Base-by-base conservation (phyloP, 208 protist species). In the Angomonas deanei region DNA sequence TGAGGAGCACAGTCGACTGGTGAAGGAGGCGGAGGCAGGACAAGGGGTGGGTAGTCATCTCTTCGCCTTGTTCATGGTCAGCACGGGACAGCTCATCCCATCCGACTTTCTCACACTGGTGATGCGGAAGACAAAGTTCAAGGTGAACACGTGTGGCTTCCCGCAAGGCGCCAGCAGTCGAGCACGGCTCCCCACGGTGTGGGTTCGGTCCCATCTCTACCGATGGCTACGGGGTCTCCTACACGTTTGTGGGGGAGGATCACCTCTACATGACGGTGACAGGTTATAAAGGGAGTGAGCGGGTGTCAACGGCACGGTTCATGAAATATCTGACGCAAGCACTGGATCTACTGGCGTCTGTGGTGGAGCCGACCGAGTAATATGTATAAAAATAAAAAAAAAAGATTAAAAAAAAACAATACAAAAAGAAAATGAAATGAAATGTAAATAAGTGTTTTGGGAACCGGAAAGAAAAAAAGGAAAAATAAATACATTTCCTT, bases 171-270 rank as follows among this genome's bases (percentile, higher is more conserved):
- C 56, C 15, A 69, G 68, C 23, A 70, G 56, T 10, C 15, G 39
- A 17, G 15, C 79, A 75, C 56, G 78, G 86, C 49, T 86, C 83
- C 3, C 83, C 79, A 0, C 75, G 74, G 27, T 78, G 89, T 32
- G 91, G 93, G 13, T 97, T 97, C 62, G 93, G 90, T 11, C 93
- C 93, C 11, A 86, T 95, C 17, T 68, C 81, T 3, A 59, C 78
- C 30, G 83, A 94, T 60, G 87, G 91, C 53, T 96, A 96, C 75
- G 91, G 91, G 52, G 72, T 96, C 28, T 91, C 78, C n/a, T 97
- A 97, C 85, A 89, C 82, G 59, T 71, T 90, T 52, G 82, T 76
- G 61, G 78, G 76, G 42, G 86, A 93, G 46, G 56, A 53, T 10
- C 53, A 80, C 21, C 28, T 95, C 36, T 94, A 84, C 84, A 61